phyloP scores from a whole-genome alignment of 768 basidiomycete genomes.

The Suillus occidentalis region DNA sequence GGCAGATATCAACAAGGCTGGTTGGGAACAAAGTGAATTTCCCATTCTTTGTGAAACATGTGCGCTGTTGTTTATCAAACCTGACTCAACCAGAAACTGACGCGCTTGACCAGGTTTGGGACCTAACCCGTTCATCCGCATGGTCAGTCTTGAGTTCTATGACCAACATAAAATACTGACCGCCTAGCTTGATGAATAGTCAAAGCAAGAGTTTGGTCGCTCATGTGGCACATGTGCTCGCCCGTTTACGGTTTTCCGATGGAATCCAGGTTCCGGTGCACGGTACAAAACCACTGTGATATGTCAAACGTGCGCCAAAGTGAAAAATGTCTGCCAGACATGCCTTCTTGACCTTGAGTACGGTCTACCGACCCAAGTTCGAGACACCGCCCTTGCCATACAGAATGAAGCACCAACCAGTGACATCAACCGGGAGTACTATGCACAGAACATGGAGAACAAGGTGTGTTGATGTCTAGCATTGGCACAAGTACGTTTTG shows the following conservation, averaged over 20 bases:
- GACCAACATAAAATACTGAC: constrained; percentile 6
- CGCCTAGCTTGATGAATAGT: constrained; percentile 45
- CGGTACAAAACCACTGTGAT: constrained; percentile 97
- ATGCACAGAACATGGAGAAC: constrained; percentile 88
- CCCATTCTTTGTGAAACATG: constrained; percentile 94
- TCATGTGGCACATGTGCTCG: constrained; percentile 98
- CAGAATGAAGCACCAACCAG: constrained; percentile 91
- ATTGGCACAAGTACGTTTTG: not conserved
- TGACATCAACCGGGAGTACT: constrained; percentile 95
- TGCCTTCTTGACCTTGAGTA: constrained; percentile 97
- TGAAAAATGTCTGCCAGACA: constrained; percentile 96
- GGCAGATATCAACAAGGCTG: constrained; percentile 93
- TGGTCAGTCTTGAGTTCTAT: constrained; percentile 54
- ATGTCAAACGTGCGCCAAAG: constrained; percentile 96
- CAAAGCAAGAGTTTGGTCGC: constrained; percentile 94
- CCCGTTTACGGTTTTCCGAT: constrained; percentile 96
- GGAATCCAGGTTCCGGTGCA: constrained; percentile 94
- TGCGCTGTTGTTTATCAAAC: constrained; percentile 34
- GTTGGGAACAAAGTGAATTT: constrained; percentile 92
- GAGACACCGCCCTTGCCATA: constrained; percentile 89
- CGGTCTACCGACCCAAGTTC: constrained; percentile 92
- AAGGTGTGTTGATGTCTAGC: constrained; percentile 48
- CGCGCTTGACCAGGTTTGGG: not conserved
- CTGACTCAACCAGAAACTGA: not conserved
- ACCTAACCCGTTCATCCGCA: constrained; percentile 85